Evolutionary conservation across 2,329 filamentous ascomycete species (phyloP), one percentile per base, ranked within the genome.

Genomic region (Ceratocystis huliohia): DNA sequence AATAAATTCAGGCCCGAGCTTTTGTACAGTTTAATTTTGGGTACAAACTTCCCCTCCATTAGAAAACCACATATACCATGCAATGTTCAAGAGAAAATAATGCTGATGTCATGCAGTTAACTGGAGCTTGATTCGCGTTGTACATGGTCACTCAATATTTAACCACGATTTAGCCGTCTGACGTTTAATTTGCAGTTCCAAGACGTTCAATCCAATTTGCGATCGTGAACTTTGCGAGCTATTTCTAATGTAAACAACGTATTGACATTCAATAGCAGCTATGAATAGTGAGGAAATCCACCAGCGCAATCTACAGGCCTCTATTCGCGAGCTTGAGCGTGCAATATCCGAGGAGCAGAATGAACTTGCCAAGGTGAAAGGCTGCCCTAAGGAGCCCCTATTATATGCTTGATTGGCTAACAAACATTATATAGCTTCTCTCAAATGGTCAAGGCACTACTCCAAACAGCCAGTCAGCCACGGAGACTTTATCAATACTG

Each of bases 301-400:
- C 69, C 76, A 80, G 64, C 73, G 78, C 53, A 83, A 81, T 71
- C 77, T 93, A 57, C 83, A 89, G 67, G 81, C 82, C 65, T 90
- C 88, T 1, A 72, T 92, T 57, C 81, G 80, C 69, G 85, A 88
- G 72, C 81, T 93, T 1, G 84, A 88, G 72, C 76, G 75, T 17
- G 78, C 78, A 70, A 79, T 86, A 37, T 76, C 77, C 66, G 79
- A 85, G 71, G 79, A 83, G 68, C 80, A 84, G 71, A 73, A 74
- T 64, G 75, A 78, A 64, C 73, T 86, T 20, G 73, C 76, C 66
- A 77, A 77, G 73, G 81, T 82, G 70, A 61, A 70, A 17, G 20
- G 17, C 15, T 25, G n/a, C 1, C 22, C 25, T 10, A 22, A 28
- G 5, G 41, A 25, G 25, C 22, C 48, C 48, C 48, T 53, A 53